A percentile compares a stretch with the other conserved stretches of the same genome.
Conservation (phyloP, 2,329 filamentous ascomycete species). For the Ceratocystis papillata region DNA sequence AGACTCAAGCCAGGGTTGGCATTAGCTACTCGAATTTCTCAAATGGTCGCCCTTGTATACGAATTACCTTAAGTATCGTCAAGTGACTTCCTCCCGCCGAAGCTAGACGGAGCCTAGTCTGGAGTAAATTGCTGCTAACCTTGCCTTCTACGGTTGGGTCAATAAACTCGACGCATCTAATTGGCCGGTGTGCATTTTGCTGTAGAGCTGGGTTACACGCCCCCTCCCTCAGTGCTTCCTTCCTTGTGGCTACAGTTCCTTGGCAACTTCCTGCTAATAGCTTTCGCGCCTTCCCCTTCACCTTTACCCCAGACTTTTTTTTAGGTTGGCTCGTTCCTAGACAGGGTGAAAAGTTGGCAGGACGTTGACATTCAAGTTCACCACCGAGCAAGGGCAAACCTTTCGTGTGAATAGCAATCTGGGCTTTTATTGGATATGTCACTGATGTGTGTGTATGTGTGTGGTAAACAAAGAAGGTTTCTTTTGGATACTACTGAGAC, state of each 20-base stretch:
- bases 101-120: neutral
- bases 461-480: neutral
- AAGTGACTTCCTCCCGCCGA: neutral
- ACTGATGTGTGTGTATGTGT: neutral
- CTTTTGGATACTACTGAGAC: no score
- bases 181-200: neutral
- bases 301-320: conserved; percentile 11
- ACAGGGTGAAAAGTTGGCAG: neutral
- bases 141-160: neutral
- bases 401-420: neutral
- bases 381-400: neutral
- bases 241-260: conserved; percentile 10
- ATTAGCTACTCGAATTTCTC: neutral
- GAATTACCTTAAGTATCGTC: neutral
- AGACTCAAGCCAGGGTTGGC: neutral
- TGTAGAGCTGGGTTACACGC: neutral
- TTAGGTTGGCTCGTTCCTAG: neutral
- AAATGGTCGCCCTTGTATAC: neutral
- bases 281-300: conserved; percentile 5
- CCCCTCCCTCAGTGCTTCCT: conserved; percentile 14
- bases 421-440: neutral
- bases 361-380: neutral
- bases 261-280: conserved; percentile 7
- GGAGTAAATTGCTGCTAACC: neutral
- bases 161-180: neutral